phyloP scores from a whole-genome alignment of 192 early-diverging fungal species.

The Spizellomyces sp. region DNA sequence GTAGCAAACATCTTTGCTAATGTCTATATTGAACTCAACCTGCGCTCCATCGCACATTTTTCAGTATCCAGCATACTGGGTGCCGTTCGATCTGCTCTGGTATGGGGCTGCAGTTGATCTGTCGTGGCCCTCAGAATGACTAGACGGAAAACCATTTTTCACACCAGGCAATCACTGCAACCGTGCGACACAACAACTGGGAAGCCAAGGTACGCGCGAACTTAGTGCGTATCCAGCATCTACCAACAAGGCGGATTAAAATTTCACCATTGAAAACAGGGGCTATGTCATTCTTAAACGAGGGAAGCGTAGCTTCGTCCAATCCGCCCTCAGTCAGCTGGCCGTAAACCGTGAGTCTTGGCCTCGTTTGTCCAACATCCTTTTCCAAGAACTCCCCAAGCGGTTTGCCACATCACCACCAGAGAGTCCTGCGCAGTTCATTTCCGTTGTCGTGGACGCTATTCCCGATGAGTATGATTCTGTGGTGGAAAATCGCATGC shows the following conservation, averaged over 20 bases:
- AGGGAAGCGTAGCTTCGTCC: neutral
- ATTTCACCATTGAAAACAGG: neutral
- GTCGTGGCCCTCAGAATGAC: neutral
- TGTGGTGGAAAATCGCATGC: conserved; percentile 37
- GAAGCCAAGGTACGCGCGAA: conserved; percentile 17
- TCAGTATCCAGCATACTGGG: conserved; percentile 47
- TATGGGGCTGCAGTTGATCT: neutral
- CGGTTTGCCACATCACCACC: conserved; percentile 9
- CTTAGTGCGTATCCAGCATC: too few relatives aligned
- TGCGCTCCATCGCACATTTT: too few relatives aligned
- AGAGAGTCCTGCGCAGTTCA: conserved; percentile 24
- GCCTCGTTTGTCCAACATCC: conserved; percentile 17
- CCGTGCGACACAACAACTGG: conserved; percentile 40
- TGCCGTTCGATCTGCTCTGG: conserved; percentile 39
- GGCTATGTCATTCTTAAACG: conserved; percentile 21
- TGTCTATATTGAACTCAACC: neutral
- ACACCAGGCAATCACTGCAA: conserved; percentile 35
- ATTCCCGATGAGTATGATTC: conserved; percentile 37
- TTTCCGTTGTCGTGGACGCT: conserved; percentile 18
- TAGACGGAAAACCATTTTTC: too few relatives aligned
- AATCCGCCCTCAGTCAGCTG: conserved; percentile 29
- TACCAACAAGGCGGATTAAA: too few relatives aligned
- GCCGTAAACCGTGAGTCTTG: conserved; percentile 32
- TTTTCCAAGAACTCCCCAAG: conserved; percentile 29
- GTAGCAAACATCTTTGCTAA: neutral